A percentile compares a stretch with the other conserved stretches of the same genome.
phyloP scores from a whole-genome alignment of 345 rosid species.

The Odontarrhena argentea region DNA sequence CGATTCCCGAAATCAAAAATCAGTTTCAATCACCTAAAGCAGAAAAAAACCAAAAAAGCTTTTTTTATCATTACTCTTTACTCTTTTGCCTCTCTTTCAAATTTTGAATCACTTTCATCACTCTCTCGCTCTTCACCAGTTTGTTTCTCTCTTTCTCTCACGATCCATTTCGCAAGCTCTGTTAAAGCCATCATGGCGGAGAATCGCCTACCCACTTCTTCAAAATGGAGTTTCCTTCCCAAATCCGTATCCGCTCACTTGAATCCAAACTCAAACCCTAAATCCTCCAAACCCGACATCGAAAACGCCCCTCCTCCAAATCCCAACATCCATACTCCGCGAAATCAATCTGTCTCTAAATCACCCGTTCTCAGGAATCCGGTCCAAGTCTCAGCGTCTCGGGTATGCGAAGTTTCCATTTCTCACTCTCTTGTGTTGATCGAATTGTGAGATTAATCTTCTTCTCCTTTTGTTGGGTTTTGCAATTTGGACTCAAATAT shows the following conservation, averaged over 20 bases:
- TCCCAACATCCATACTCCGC: conserved; percentile 50
- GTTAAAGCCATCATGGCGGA: conserved; percentile 41
- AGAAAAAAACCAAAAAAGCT: background rate
- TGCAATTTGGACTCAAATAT: conserved; percentile 1
- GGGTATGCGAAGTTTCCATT: conserved; percentile 15
- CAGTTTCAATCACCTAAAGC: conserved; percentile 18
- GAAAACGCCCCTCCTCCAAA: conserved; percentile 77
- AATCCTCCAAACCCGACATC: conserved; percentile 39
- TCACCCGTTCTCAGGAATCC: conserved; percentile 30
- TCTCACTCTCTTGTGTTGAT: background rate
- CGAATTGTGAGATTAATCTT: background rate
- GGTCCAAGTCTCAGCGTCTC: conserved; percentile 26
- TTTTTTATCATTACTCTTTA: conserved; percentile 19
- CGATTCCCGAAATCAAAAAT: conserved; percentile 20
- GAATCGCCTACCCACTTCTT: conserved; percentile 50
- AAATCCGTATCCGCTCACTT: conserved; percentile 60
- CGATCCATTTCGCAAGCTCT: conserved; percentile 18
- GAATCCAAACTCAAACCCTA: conserved; percentile 43
- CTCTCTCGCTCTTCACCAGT: background rate
- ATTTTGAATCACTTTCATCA: conserved; percentile 28
- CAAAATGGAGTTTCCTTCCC: conserved; percentile 67
- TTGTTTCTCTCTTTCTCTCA: background rate
- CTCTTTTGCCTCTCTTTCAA: conserved; percentile 28
- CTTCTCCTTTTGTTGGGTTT: background rate
- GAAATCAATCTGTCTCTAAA: conserved; percentile 29